Evolutionary conservation across 148 eudicot genomes (phyloP).

Genomic region (Chenopodium album): DNA sequence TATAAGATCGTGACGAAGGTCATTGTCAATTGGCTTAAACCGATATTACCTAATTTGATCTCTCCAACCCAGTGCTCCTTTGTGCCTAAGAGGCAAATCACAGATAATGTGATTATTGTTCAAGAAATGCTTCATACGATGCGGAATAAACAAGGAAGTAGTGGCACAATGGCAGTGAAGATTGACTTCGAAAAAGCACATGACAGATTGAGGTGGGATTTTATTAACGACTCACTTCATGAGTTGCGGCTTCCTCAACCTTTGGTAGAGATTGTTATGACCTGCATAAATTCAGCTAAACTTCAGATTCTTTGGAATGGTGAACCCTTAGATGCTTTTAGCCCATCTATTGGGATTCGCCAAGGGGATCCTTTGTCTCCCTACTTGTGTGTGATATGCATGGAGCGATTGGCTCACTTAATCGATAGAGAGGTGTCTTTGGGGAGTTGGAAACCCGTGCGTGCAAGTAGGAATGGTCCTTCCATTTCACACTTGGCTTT

Average conservation of each 20-base stretch:
- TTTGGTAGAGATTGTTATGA: not conserved
- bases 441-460: no score
- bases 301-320: not conserved
- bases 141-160: not conserved
- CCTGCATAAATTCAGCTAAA: not conserved
- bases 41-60: no score
- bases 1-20: no score
- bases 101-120: no score
- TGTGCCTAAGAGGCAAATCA: no score
- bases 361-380: constrained; percentile 7
- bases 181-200: not conserved
- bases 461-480: no score
- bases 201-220: not conserved
- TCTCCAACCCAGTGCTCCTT: no score
- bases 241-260: not conserved
- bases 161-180: not conserved
- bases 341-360: not conserved
- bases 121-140: not conserved
- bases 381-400: not conserved
- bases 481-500: no score
- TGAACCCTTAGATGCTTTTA: not conserved
- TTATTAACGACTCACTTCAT: not conserved
- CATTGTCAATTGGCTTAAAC: no score
- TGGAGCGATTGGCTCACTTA: not conserved
- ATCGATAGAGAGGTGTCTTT: not conserved